Conservation (phyloP, 805 yeast genomes). For the Myxozyma sirexii region DNA sequence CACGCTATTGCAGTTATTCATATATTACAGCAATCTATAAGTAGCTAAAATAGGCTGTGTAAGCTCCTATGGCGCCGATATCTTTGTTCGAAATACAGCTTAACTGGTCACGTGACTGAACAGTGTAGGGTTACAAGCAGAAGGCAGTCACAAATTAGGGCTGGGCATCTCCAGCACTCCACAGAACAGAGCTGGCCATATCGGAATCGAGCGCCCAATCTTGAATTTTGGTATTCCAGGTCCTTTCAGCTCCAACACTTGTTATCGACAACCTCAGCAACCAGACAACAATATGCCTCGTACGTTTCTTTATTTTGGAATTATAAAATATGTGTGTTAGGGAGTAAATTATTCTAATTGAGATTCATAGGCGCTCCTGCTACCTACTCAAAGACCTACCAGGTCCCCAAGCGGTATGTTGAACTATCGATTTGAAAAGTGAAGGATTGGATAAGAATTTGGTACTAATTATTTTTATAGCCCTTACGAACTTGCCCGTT, state of each 20-base stretch:
- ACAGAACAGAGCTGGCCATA: not conserved
- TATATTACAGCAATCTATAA: too few relatives aligned
- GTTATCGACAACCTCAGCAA: constrained; percentile 10
- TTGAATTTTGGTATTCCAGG: not conserved
- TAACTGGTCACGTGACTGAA: not conserved
- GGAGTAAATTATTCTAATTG: not conserved
- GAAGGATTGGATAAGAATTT: not conserved
- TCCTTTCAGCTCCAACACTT: constrained; percentile 1
- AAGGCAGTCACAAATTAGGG: constrained; percentile 6
- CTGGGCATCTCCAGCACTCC: not conserved
- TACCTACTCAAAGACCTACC: constrained; percentile 98
- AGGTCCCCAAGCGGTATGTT: constrained; percentile 86
- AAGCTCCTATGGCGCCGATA: too few relatives aligned
- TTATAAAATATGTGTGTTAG: not conserved
- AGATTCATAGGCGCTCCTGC: constrained; percentile 71
- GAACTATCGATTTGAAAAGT: not conserved
- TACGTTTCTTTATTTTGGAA: constrained; percentile 12
- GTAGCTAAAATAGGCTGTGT: too few relatives aligned
- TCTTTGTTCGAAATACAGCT: too few relatives aligned
- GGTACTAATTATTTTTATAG: constrained; percentile 15
- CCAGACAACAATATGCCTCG: constrained; percentile 29
- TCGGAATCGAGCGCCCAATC: not conserved
- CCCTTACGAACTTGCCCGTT: constrained; percentile 99
- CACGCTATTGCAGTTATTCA: too few relatives aligned
- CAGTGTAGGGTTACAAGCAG: not conserved